Percentiles rank a stretch among this genome's conserved stretches.
These are phyloP conservation scores for Ustilago hordei DNA, from an alignment of 1,284 basidiomycete genomes.

Conservation along the genomic window DNA sequence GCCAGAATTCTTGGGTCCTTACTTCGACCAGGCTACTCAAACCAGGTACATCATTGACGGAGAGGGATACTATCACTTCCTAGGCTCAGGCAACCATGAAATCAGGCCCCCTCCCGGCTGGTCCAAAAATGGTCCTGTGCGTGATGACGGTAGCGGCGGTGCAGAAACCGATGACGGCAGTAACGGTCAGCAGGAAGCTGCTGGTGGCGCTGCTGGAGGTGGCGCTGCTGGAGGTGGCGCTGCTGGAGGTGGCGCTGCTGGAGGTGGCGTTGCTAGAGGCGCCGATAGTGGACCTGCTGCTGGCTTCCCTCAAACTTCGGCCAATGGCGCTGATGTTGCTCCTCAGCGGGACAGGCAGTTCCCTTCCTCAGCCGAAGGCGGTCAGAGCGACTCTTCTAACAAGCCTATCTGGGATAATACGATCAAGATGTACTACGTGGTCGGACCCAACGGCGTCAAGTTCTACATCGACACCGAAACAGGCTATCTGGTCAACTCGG, in stretches of 20 bases:
- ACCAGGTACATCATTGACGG: constrained; percentile 1
- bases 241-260: not conserved
- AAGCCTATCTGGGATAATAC: constrained; percentile 5
- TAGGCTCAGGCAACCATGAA: not conserved
- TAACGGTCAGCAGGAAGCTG: not conserved
- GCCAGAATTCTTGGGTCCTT: not conserved
- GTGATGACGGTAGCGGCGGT: not conserved
- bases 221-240: constrained; percentile 4
- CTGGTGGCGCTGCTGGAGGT: not conserved
- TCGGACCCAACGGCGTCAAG: constrained; percentile 10
- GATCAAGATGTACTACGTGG: constrained; percentile 9
- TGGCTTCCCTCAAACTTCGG: not conserved
- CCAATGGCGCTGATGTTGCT: not conserved
- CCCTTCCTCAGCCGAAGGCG: not conserved
- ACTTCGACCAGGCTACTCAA: not conserved
- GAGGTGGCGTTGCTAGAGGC: not conserved
- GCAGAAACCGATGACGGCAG: no score
- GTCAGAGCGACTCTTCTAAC: not conserved
- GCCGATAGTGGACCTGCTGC: not conserved
- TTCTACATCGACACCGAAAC: constrained; percentile 29
- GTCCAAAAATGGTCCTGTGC: not conserved
- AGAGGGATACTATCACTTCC: not conserved
- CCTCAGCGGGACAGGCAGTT: not conserved
- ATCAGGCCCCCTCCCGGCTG: not conserved
- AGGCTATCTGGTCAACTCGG: constrained; percentile 31